phyloP scores from a whole-genome alignment of 2,329 filamentous ascomycete species.

The Paraconiothyrium sp. region DNA sequence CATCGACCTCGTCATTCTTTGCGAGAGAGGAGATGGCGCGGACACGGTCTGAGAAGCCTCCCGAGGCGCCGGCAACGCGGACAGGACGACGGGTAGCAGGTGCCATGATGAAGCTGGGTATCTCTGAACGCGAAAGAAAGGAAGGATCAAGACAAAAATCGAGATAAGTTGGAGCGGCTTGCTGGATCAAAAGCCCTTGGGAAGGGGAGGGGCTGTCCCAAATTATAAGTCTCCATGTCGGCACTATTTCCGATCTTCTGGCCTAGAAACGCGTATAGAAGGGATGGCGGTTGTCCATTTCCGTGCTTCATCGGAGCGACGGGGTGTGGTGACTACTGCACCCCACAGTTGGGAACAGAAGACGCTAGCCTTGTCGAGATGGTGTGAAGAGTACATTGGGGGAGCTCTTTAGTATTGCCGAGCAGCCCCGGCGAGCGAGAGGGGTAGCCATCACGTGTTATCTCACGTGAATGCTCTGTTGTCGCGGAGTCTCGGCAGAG shows the following conservation, averaged over 20 bases:
- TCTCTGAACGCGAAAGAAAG: slow-evolving; percentile 1
- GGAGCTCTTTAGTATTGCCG: slow-evolving; percentile 18
- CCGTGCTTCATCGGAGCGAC: slow-evolving; percentile 19
- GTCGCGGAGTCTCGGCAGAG: slow-evolving; percentile 25
- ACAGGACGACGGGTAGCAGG: slow-evolving; percentile 43
- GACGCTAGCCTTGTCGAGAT: slow-evolving; percentile 13
- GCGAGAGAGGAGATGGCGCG: slow-evolving; percentile 55
- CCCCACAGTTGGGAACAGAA: slow-evolving; percentile 25
- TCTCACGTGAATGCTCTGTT: slow-evolving; percentile 8
- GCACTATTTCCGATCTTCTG: slow-evolving; percentile 13
- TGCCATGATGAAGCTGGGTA: slow-evolving; percentile 26
- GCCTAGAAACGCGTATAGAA: slow-evolving; percentile 15
- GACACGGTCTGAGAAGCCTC: slow-evolving; percentile 56
- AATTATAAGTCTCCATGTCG: slow-evolving; percentile 23
- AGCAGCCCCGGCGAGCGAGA: slow-evolving; percentile 29
- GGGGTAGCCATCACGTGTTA: slow-evolving; percentile 18
- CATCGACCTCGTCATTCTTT: slow-evolving; percentile 44
- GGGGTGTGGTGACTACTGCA: slow-evolving; percentile 18
- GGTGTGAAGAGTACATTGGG: slow-evolving; percentile 6
- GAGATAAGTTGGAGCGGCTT: not conserved
- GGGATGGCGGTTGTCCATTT: slow-evolving; percentile 29
- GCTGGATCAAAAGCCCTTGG: slow-evolving; percentile 8
- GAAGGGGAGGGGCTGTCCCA: not conserved
- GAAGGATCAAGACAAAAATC: slow-evolving; percentile 8
- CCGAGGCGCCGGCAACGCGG: slow-evolving; percentile 55